Conservation (phyloP, 169 alveolate genomes). For the Eimeria mitis region DNA sequence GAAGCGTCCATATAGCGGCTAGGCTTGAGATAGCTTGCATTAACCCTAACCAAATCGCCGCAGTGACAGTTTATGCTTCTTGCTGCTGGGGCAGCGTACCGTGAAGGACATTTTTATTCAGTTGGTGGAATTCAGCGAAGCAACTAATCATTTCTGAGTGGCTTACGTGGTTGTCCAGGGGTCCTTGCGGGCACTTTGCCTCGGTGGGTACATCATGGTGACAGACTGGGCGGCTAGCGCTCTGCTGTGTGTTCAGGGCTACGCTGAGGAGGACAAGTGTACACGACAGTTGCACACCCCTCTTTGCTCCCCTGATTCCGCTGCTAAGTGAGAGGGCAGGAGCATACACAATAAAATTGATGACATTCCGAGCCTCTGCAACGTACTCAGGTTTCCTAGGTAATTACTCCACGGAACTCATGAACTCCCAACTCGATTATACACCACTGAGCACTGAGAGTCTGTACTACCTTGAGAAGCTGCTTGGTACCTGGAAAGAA, state of each 20-base stretch:
- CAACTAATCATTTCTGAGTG: background rate
- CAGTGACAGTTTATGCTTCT: background rate
- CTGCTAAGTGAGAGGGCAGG: background rate
- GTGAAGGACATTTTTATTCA: background rate
- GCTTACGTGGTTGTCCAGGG: conserved; percentile 70
- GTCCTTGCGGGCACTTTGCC: conserved; percentile 35
- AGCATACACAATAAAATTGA: background rate
- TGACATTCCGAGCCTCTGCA: background rate
- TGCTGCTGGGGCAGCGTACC: background rate
- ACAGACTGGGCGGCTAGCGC: background rate
- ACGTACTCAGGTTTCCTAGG: background rate
- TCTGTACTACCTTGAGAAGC: background rate
- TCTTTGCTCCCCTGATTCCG: background rate
- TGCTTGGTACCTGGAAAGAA: conserved; percentile 8
- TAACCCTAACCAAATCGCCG: background rate
- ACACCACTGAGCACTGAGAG: background rate
- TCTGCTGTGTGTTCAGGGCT: background rate
- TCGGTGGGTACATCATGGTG: conserved; percentile 67
- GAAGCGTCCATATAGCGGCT: conserved; percentile 54
- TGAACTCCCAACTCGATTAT: background rate
- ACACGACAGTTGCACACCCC: background rate
- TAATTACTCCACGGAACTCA: background rate
- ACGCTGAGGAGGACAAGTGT: background rate
- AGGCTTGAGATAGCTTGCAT: conserved; percentile 40
- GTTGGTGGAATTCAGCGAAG: background rate